Conservation (phyloP, 1,139 yeast species). For the Meyerozyma elateridarum region DNA sequence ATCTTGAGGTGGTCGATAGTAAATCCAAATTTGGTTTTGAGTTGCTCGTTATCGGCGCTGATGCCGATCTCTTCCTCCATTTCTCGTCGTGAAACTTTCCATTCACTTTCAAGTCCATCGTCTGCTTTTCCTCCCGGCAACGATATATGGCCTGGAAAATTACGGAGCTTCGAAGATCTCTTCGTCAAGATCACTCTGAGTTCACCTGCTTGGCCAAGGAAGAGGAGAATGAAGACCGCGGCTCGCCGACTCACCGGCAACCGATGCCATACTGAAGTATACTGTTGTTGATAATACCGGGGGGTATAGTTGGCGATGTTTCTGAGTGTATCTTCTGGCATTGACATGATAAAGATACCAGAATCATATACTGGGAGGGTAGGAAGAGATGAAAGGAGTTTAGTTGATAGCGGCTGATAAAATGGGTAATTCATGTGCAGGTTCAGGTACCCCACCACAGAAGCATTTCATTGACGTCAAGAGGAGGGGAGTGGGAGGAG, state of each 20-base stretch:
- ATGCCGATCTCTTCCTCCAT: constrained; percentile 85
- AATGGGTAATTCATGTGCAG: not conserved
- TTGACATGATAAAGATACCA: too few species aligned
- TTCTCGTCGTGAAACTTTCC: constrained; percentile 74
- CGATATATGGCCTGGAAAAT: constrained; percentile 84
- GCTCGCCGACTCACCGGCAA: constrained; percentile 64
- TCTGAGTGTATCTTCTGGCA: constrained; percentile 6
- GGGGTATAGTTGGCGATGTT: constrained; percentile 22
- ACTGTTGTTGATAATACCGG: constrained; percentile 22
- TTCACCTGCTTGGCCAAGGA: constrained; percentile 69
- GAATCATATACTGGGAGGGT: not conserved
- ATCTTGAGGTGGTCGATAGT: constrained; percentile 52
- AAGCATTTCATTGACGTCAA: too few species aligned
- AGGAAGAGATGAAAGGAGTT: constrained; percentile 1
- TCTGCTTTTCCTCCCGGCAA: constrained; percentile 91
- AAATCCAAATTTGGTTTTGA: constrained; percentile 46
- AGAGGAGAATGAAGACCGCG: constrained; percentile 68
- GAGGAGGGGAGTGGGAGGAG: too few species aligned
- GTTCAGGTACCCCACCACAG: too few species aligned
- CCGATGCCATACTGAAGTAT: constrained; percentile 51
- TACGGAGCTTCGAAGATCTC: constrained; percentile 61
- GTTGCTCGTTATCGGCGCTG: constrained; percentile 41
- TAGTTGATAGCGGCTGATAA: not conserved
- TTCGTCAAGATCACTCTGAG: constrained; percentile 72
- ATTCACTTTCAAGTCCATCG: constrained; percentile 55